Evolutionary conservation across 805 yeast species (phyloP).

Genomic region (Scheffersomyces amazonensis): DNA sequence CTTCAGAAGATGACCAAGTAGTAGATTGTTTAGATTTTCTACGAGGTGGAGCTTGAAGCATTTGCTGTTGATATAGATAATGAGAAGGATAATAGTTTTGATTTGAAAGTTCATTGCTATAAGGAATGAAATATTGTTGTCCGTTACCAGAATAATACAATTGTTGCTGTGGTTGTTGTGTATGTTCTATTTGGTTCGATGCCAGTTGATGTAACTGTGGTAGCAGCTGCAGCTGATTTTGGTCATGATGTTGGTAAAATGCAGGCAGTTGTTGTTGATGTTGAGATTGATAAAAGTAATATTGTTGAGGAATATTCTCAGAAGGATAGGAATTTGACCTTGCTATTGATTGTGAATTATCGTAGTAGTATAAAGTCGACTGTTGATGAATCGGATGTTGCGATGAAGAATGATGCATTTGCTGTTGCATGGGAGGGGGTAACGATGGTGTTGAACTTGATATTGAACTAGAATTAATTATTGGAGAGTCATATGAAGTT

Average conservation of each 20-base stretch:
- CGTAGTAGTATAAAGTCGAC: neutral
- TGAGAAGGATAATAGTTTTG: neutral
- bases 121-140: too few relatives aligned
- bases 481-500: neutral
- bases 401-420: neutral
- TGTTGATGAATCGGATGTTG: neutral
- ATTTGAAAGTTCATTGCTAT: too few relatives aligned
- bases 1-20: conserved; percentile 81
- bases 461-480: neutral
- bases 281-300: neutral
- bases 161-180: neutral
- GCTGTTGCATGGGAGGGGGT: conserved; percentile 1
- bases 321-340: neutral
- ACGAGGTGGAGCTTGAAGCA: conserved; percentile 4
- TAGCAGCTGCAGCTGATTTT: too few relatives aligned
- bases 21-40: conserved; percentile 32
- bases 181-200: too few relatives aligned
- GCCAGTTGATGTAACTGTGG: too few relatives aligned
- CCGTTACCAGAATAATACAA: too few relatives aligned
- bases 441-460: neutral
- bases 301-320: neutral
- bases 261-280: conserved; percentile 1
- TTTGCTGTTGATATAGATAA: neutral
- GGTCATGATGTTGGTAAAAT: neutral
- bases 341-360: neutral